A percentile compares a stretch with the other conserved stretches of the same genome.
These are phyloP conservation scores for Plasmodium reichenowi DNA, from an alignment of 169 alveolate genomes.

Conservation along the genomic window DNA sequence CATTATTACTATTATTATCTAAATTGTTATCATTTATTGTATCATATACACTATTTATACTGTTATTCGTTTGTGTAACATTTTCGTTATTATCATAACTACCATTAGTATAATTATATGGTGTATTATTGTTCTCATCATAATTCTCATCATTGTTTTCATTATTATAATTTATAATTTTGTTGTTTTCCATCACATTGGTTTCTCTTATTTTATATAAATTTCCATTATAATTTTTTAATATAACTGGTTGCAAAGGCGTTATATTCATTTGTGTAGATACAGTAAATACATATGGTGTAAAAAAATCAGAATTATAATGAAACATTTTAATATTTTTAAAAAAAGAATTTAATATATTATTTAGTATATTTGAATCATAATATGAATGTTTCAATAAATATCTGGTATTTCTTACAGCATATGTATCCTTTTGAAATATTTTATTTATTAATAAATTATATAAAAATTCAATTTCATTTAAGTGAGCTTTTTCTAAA, in stretches of 20 bases:
- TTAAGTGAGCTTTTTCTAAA: constrained; percentile 83
- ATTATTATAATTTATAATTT: neutral
- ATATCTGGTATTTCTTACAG: constrained; percentile 84
- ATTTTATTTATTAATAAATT: constrained; percentile 86
- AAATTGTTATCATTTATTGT: neutral
- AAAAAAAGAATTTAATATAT: constrained; percentile 78
- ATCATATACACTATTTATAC: neutral
- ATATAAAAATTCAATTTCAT: constrained; percentile 83
- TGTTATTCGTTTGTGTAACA: neutral
- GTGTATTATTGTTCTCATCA: neutral
- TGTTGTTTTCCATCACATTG: neutral
- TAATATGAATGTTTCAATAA: constrained; percentile 86
- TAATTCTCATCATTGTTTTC: neutral
- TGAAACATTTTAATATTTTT: constrained; percentile 86
- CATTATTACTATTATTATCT: neutral
- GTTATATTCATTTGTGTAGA: constrained; percentile 83
- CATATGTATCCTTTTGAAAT: constrained; percentile 83
- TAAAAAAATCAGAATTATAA: constrained; percentile 85
- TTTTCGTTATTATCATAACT: neutral
- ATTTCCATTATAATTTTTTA: constrained; percentile 81
- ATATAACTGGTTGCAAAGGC: constrained; percentile 86
- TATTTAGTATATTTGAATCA: constrained; percentile 83
- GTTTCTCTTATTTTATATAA: constrained; percentile 16
- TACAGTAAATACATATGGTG: constrained; percentile 88
- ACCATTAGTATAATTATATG: neutral